Evolutionary conservation across 306 rosid genomes (phyloP).

Genomic region (Boehmeria nivea): DNA sequence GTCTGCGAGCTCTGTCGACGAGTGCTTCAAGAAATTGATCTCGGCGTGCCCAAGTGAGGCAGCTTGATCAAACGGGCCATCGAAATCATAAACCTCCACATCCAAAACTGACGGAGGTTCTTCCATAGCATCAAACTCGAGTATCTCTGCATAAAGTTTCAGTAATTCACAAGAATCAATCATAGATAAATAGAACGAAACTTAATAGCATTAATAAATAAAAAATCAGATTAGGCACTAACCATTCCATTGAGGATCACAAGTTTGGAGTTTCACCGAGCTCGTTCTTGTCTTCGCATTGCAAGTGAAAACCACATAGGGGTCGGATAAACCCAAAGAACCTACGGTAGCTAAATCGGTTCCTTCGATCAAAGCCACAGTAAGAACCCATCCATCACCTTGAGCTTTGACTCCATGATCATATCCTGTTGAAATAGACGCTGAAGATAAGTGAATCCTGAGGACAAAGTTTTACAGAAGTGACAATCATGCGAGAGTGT

Average conservation of each 20-base stretch:
- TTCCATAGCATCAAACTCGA: slow-evolving; percentile 92
- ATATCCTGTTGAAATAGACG: slow-evolving; percentile 45
- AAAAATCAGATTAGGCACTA: slow-evolving; percentile 17
- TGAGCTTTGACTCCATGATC: slow-evolving; percentile 80
- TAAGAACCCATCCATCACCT: slow-evolving; percentile 90
- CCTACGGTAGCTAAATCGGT: slow-evolving; percentile 56
- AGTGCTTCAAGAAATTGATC: slow-evolving; percentile 79
- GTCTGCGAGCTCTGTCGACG: slow-evolving; percentile 74
- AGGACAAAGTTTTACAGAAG: slow-evolving; percentile 10
- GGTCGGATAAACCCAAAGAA: slow-evolving; percentile 54
- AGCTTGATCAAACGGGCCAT: slow-evolving; percentile 85
- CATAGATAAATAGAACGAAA: too few species aligned
- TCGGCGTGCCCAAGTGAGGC: slow-evolving; percentile 78
- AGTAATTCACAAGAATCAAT: too few species aligned
- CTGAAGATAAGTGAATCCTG: slow-evolving; percentile 12
- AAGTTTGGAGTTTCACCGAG: slow-evolving; percentile 78
- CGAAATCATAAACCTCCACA: slow-evolving; percentile 81
- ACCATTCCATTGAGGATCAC: slow-evolving; percentile 90
- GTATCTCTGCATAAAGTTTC: slow-evolving; percentile 57
- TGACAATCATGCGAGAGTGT: slow-evolving; percentile 1
- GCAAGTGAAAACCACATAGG: slow-evolving; percentile 79
- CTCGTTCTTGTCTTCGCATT: slow-evolving; percentile 86
- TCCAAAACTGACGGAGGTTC: slow-evolving; percentile 87
- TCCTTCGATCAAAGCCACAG: slow-evolving; percentile 79
- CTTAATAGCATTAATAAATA: too few species aligned